Base-by-base conservation (phyloP, 2,329 filamentous ascomycete species). In the Cordyceps fumosorosea region DNA sequence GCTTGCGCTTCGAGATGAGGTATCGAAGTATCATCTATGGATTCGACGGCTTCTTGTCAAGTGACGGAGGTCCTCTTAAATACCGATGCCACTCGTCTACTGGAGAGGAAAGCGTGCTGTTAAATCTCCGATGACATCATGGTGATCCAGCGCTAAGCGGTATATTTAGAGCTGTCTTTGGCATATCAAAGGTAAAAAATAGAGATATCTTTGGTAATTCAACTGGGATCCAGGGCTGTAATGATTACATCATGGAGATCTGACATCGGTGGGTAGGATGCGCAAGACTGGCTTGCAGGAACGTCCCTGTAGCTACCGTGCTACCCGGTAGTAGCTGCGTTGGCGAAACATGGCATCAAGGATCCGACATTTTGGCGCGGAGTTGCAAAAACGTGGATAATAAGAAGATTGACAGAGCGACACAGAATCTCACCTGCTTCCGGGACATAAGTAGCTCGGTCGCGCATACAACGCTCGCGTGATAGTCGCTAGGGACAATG, bases 201-300 rank as follows among this genome's bases (percentile, higher is more conserved):
- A 2, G 32, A 16, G 5, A 12, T 16, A 18, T 34, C 26, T 18
- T 16, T n/a, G 44, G n/a, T 14, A 12, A 26, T 45, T 60, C n/a
- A 34, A 11, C 22, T 3, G 44, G 22, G 16, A 14, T 14, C 37
- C 34, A 53, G 29, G 40, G 50, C 40, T 32, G 51, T 55, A 60
- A 55, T 55, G 16, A 55, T 60, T 48, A 60, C 50, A 55, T 60
- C 58, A 60, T 60, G 58, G 29, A 60, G 51, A 48, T 37, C 8
- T 37, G 50, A n/a, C 20, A 24, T 37, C 10, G 48, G 11, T 20
- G 48, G 16, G 16, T n/a, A 14, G 34, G 10, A 37, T 37, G 24
- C n/a, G 34, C 34, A 24, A 60, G 29, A 5, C 34, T 42, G 12
- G 22, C 11, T 16, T 3, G 57, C 26, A 12, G 16, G 26, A 29